Evolutionary conservation across 108 stramenopile genomes (phyloP).

Genomic region (Asterionellopsis glacialis): DNA sequence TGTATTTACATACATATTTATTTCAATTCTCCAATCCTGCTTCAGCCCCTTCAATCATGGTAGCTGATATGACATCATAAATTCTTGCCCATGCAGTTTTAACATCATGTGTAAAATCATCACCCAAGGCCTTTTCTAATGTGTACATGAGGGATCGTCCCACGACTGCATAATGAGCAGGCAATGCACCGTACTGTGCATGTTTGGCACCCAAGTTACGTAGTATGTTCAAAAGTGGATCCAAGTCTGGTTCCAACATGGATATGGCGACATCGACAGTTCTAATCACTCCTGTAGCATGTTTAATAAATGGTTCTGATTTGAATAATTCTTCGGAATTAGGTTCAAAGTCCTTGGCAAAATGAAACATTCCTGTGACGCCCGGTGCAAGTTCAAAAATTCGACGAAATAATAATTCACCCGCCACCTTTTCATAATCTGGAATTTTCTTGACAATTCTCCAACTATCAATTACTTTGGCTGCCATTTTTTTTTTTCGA

Average conservation of each 20-base stretch:
- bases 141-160: slow-evolving; percentile 35
- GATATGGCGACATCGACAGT: slow-evolving; percentile 33
- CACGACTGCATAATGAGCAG: slow-evolving; percentile 35
- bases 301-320: slow-evolving; percentile 15
- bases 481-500: background rate
- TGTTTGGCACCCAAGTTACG: slow-evolving; percentile 40
- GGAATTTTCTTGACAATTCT: slow-evolving; percentile 16
- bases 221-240: slow-evolving; percentile 31
- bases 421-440: slow-evolving; percentile 30
- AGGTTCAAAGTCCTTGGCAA: slow-evolving; percentile 11
- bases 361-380: slow-evolving; percentile 13
- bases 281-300: slow-evolving; percentile 17
- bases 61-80: slow-evolving; percentile 17
- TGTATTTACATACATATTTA: too few species aligned
- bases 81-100: slow-evolving; percentile 24
- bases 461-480: slow-evolving; percentile 13
- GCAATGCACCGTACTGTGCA: slow-evolving; percentile 35
- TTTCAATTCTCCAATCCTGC: background rate
- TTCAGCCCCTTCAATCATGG: slow-evolving; percentile 18
- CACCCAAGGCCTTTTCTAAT: slow-evolving; percentile 26
- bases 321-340: slow-evolving; percentile 18
- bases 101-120: slow-evolving; percentile 25
- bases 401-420: slow-evolving; percentile 24
- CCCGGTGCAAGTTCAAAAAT: slow-evolving; percentile 32
- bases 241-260: slow-evolving; percentile 44